Evolutionary conservation across 192 early-diverging fungal genomes (phyloP).

Genomic region (Haplosporangium gracile): DNA sequence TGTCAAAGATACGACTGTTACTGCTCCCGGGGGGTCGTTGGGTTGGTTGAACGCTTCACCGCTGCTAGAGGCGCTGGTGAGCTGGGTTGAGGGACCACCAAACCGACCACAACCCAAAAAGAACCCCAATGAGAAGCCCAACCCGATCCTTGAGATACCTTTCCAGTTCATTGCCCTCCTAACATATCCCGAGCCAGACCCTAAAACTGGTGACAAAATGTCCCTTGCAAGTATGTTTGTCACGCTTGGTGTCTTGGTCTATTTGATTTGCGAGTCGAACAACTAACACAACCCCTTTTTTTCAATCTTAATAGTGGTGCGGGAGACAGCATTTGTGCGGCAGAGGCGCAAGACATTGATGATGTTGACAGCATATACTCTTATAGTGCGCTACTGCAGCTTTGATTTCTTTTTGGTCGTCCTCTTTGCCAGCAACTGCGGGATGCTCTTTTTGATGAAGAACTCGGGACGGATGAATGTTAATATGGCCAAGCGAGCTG

Average conservation of each 20-base stretch:
- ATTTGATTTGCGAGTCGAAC: background rate
- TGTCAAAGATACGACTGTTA: background rate
- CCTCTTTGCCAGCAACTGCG: constrained; percentile 61
- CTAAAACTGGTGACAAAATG: constrained; percentile 41
- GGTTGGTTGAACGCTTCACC: constrained; percentile 20
- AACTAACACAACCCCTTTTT: background rate
- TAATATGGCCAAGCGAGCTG: constrained; percentile 68
- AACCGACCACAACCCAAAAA: background rate
- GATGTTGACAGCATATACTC: constrained; percentile 57
- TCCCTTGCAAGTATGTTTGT: constrained; percentile 51
- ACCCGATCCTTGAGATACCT: constrained; percentile 60
- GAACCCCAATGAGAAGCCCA: constrained; percentile 32
- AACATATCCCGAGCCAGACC: constrained; percentile 62
- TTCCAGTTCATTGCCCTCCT: constrained; percentile 64
- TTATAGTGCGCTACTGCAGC: constrained; percentile 61
- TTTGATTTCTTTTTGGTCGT: constrained; percentile 66
- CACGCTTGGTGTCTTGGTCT: background rate
- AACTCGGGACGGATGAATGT: constrained; percentile 68
- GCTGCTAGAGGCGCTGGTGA: constrained; percentile 36
- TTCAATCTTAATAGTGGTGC: constrained; percentile 45
- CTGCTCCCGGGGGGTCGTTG: constrained; percentile 1
- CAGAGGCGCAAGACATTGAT: constrained; percentile 62
- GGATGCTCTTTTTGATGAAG: constrained; percentile 67
- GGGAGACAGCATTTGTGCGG: constrained; percentile 62
- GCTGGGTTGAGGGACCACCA: constrained; percentile 54